Conservation (phyloP, 129 eudicot species). For the Saussurea involucrata region DNA sequence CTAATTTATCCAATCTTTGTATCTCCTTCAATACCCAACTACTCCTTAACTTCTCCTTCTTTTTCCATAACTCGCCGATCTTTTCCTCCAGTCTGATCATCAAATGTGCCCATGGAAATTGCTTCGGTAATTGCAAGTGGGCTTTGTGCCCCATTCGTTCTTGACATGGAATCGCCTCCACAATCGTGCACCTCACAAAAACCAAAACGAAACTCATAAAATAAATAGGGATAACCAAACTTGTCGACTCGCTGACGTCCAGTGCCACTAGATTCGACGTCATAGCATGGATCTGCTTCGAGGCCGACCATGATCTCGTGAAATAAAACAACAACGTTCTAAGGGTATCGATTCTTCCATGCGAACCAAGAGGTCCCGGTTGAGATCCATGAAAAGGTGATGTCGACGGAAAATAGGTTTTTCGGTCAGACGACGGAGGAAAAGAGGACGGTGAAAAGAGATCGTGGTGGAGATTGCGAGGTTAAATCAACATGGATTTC, state of each 20-base stretch:
- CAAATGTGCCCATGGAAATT: constrained; percentile 45
- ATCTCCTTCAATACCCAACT: constrained; percentile 54
- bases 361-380: too few species aligned
- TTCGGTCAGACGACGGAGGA: too few species aligned
- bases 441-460: too few species aligned
- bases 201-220: constrained; percentile 44
- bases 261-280: constrained; percentile 46
- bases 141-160: constrained; percentile 48
- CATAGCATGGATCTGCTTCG: constrained; percentile 56
- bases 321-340: too few species aligned
- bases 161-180: constrained; percentile 63
- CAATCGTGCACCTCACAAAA: constrained; percentile 56
- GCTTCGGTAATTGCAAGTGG: constrained; percentile 39
- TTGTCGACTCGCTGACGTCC: constrained; percentile 49
- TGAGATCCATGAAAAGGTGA: too few species aligned
- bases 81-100: constrained; percentile 54
- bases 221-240: constrained; percentile 44
- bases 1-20: constrained; percentile 53
- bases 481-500: too few species aligned
- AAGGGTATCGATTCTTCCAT: too few species aligned
- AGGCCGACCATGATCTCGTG: too few species aligned
- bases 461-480: too few species aligned
- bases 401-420: too few species aligned
- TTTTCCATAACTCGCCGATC: constrained; percentile 67
- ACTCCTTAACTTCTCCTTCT: constrained; percentile 58